phyloP scores from a whole-genome alignment of 352 stramenopile genomes.

The Globisporangium echinulatum region DNA sequence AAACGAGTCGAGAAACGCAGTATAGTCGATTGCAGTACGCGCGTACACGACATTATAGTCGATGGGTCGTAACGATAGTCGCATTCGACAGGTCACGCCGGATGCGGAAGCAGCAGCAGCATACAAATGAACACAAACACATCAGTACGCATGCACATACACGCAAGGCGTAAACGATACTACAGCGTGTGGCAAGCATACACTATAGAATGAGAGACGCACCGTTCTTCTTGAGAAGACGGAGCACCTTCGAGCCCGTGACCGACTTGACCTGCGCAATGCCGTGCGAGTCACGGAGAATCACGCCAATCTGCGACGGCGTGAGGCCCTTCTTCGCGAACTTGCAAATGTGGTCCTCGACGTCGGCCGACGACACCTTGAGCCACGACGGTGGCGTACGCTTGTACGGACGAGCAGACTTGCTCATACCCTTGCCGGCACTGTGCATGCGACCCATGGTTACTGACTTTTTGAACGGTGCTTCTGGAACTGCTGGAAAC shows the following conservation, averaged over 20 bases:
- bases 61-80: background rate
- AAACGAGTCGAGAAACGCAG: background rate
- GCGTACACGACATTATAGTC: background rate
- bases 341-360: slow-evolving; percentile 99
- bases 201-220: slow-evolving; percentile 16
- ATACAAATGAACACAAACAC: slow-evolving; percentile 18
- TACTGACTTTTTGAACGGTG: slow-evolving; percentile 26
- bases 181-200: background rate
- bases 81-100: background rate
- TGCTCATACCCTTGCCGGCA: slow-evolving; percentile 99
- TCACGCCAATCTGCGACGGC: slow-evolving; percentile 98
- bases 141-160: slow-evolving; percentile 15
- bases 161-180: background rate
- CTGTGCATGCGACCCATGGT: slow-evolving; percentile 99
- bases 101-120: background rate
- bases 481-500: slow-evolving; percentile 41
- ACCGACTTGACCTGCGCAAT: slow-evolving; percentile 98
- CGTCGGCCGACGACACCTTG: slow-evolving; percentile 94
- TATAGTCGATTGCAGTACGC: background rate
- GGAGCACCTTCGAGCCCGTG: slow-evolving; percentile 98
- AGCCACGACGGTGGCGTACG: slow-evolving; percentile 97
- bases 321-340: slow-evolving; percentile 99
- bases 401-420: slow-evolving; percentile 99
- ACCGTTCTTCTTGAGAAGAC: slow-evolving; percentile 99
- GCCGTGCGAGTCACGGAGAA: slow-evolving; percentile 99